Percentiles rank a stretch among this genome's conserved stretches.
phyloP scores from a whole-genome alignment of 164 flowering plant species.

The Liquidambar formosana region DNA sequence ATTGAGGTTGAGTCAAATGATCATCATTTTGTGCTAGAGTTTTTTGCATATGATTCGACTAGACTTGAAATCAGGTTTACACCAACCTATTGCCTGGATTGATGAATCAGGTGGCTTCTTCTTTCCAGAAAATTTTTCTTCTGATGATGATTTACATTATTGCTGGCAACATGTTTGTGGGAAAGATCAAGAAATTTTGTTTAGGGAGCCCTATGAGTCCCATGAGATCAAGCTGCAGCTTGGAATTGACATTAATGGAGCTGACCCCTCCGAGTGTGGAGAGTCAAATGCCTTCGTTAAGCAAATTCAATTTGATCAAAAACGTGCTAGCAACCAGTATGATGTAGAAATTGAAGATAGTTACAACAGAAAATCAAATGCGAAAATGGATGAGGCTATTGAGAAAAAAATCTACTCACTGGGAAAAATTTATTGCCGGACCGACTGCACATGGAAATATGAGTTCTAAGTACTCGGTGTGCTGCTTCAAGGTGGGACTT shows the following conservation, averaged over 20 bases:
- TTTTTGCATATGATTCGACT: slow-evolving; percentile 66
- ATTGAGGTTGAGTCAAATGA: slow-evolving; percentile 58
- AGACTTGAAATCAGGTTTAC: slow-evolving; percentile 56
- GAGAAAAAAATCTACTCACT: background rate
- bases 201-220: slow-evolving; percentile 32
- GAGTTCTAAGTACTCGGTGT: slow-evolving; percentile 29
- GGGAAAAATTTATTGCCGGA: background rate
- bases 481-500: no score
- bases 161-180: slow-evolving; percentile 23
- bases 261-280: slow-evolving; percentile 38
- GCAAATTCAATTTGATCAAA: slow-evolving; percentile 31
- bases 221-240: slow-evolving; percentile 66
- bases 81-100: slow-evolving; percentile 84
- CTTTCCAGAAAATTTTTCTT: slow-evolving; percentile 61
- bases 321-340: slow-evolving; percentile 18
- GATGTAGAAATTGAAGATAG: slow-evolving; percentile 35
- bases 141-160: slow-evolving; percentile 22
- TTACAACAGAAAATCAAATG: slow-evolving; percentile 19
- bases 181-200: slow-evolving; percentile 14
- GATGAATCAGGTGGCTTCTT: slow-evolving; percentile 75
- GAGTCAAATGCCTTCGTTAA: slow-evolving; percentile 51
- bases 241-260: slow-evolving; percentile 64
- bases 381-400: slow-evolving; percentile 25
- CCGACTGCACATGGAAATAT: slow-evolving; percentile 16
- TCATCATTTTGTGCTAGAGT: slow-evolving; percentile 46